Percentiles rank a stretch among this genome's conserved stretches.
phyloP scores from a whole-genome alignment of 2,329 filamentous ascomycete species.

The Alternaria gaisen region DNA sequence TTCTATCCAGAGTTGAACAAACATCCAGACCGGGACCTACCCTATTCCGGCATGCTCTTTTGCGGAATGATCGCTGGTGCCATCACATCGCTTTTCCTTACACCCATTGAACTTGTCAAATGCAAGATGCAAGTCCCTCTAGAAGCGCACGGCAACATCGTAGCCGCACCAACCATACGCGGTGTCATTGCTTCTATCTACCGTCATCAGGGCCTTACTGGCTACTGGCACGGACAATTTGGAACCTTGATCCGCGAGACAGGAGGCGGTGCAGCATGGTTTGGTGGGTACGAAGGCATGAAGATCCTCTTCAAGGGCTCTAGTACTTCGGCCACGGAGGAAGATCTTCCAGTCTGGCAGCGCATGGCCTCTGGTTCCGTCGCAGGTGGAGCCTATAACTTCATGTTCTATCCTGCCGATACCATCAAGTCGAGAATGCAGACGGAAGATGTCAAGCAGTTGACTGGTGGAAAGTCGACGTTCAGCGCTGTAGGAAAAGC shows the following conservation, averaged over 20 bases:
- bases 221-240: slow-evolving; percentile 95
- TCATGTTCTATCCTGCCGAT: slow-evolving; percentile 95
- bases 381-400: slow-evolving; percentile 95
- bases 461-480: slow-evolving; percentile 64
- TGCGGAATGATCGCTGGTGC: slow-evolving; percentile 88
- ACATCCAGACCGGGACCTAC: slow-evolving; percentile 64
- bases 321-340: slow-evolving; percentile 51
- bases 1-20: slow-evolving; percentile 60
- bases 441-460: slow-evolving; percentile 74
- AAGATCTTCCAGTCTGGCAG: slow-evolving; percentile 79
- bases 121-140: slow-evolving; percentile 92
- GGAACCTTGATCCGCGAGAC: slow-evolving; percentile 94
- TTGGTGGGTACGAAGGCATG: slow-evolving; percentile 66
- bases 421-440: slow-evolving; percentile 98
- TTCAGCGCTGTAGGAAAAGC: slow-evolving; percentile 77
- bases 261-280: slow-evolving; percentile 94
- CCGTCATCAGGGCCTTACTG: slow-evolving; percentile 79
- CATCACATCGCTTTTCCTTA: slow-evolving; percentile 89
- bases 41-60: slow-evolving; percentile 76
- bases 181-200: slow-evolving; percentile 81
- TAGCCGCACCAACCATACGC: slow-evolving; percentile 68
- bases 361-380: slow-evolving; percentile 87
- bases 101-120: slow-evolving; percentile 95
- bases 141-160: slow-evolving; percentile 48
- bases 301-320: slow-evolving; percentile 73